Conservation (phyloP, 2,329 filamentous ascomycete genomes). For the Pseudocercospora pini-densiflorae region DNA sequence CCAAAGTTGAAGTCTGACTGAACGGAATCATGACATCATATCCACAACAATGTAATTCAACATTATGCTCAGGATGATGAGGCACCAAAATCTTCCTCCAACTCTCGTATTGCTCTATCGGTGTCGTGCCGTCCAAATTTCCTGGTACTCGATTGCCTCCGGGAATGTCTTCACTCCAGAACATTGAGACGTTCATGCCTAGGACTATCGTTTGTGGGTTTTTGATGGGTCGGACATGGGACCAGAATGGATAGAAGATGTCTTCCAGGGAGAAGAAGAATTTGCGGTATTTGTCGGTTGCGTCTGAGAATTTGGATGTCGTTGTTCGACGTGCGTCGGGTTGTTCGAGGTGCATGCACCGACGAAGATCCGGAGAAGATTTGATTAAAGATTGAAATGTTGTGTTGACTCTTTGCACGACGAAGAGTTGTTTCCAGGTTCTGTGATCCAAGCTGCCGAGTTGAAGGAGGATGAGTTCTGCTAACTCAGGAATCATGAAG, state of each 20-base stretch:
- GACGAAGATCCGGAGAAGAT: constrained; percentile 25
- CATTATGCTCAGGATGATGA: constrained; percentile 22
- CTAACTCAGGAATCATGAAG: constrained; percentile 29
- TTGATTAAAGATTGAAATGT: constrained; percentile 26
- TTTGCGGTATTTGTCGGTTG: constrained; percentile 24
- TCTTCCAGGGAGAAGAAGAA: constrained; percentile 29
- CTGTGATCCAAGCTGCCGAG: constrained; percentile 20
- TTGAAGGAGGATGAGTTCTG: constrained; percentile 28
- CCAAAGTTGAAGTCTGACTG: constrained; percentile 22
- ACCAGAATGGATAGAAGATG: constrained; percentile 31
- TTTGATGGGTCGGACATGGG: constrained; percentile 24
- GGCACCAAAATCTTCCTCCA: constrained; percentile 30
- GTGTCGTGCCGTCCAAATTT: constrained; percentile 21
- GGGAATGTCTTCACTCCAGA: constrained; percentile 27
- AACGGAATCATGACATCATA: constrained; percentile 27
- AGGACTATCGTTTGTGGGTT: constrained; percentile 22
- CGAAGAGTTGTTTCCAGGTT: constrained; percentile 29
- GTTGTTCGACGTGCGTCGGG: neutral
- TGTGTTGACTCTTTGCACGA: constrained; percentile 28
- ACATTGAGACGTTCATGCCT: constrained; percentile 29
- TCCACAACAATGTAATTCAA: constrained; percentile 31
- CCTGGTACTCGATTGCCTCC: constrained; percentile 19
- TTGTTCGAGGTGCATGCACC: constrained; percentile 26
- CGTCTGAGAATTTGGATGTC: constrained; percentile 17
- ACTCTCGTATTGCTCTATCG: constrained; percentile 24